Percentiles rank a stretch among this genome's conserved stretches.
Evolutionary conservation across 1,284 basidiomycete species (phyloP).

Genomic region (Boletellus dicymbophilus): DNA sequence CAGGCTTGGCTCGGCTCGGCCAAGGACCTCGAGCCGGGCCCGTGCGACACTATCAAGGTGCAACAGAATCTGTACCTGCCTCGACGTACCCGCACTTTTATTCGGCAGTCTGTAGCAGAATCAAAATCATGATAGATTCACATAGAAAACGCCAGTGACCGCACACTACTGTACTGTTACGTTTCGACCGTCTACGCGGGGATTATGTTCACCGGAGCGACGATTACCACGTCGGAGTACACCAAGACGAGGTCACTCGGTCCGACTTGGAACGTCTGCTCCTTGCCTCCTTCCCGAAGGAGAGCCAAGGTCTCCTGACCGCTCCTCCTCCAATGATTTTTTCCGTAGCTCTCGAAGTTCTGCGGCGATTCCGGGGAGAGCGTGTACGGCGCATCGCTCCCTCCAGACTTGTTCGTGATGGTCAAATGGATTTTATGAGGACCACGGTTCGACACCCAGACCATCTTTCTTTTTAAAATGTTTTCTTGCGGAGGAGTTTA

Average conservation of each 20-base stretch:
- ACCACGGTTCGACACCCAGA: slow-evolving; percentile 18
- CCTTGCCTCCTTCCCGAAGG: slow-evolving; percentile 7
- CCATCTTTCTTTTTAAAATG: too few species aligned
- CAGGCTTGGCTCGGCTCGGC: too few species aligned
- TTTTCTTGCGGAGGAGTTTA: too few species aligned
- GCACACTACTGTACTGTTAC: too few species aligned
- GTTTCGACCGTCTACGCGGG: too few species aligned
- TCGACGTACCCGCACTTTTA: too few species aligned
- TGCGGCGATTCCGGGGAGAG: neutral
- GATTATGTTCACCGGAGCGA: slow-evolving; percentile 9
- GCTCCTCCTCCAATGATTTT: slow-evolving; percentile 12
- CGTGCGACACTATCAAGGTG: too few species aligned
- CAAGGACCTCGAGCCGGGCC: too few species aligned
- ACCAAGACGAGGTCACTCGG: slow-evolving; percentile 15
- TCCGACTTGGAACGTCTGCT: slow-evolving; percentile 6
- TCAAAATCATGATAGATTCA: too few species aligned
- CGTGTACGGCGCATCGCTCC: neutral
- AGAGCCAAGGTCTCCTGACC: slow-evolving; percentile 10
- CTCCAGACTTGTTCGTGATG: slow-evolving; percentile 9
- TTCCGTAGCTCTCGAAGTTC: neutral
- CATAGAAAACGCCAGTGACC: too few species aligned
- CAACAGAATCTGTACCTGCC: too few species aligned
- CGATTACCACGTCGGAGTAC: slow-evolving; percentile 10
- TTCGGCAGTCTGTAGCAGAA: too few species aligned
- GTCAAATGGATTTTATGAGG: neutral